A percentile compares a stretch with the other conserved stretches of the same genome.
Conservation (phyloP, 176 grass and related monocot genomes). For the Areca catechu region DNA sequence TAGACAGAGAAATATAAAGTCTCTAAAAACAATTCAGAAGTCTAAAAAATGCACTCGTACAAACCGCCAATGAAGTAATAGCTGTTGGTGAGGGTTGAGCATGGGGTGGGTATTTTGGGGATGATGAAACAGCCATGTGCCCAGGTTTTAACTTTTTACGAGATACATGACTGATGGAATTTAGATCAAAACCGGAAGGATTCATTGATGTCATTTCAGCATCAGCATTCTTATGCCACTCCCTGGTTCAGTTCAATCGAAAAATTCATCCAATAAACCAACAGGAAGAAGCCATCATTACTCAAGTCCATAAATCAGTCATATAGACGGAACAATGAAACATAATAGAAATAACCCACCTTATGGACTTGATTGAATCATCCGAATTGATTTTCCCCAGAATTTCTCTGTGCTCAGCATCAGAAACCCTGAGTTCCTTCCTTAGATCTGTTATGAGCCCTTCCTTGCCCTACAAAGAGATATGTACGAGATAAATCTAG, state of each 20-base stretch:
- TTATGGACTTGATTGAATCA: constrained; percentile 44
- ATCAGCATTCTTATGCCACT: too few relatives aligned
- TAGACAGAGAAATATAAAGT: too few relatives aligned
- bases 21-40: too few relatives aligned
- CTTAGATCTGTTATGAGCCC: constrained; percentile 48
- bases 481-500: constrained; percentile 10
- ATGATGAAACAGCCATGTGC: constrained; percentile 8
- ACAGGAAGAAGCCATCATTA: background rate
- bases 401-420: constrained; percentile 55
- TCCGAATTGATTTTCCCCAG: constrained; percentile 42
- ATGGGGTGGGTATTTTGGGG: constrained; percentile 1
- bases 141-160: constrained; percentile 33
- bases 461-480: constrained; percentile 35
- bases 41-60: background rate
- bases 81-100: background rate
- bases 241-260: background rate
- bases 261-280: background rate
- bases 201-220: background rate
- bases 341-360: constrained; percentile 15
- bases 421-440: constrained; percentile 55
- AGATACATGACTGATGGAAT: constrained; percentile 10
- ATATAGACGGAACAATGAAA: too few relatives aligned
- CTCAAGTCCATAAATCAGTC: too few relatives aligned
- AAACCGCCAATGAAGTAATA: background rate
- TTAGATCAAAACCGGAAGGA: constrained; percentile 11